Conservation (phyloP, 129 eudicot species). For the Lactuca saligna region DNA sequence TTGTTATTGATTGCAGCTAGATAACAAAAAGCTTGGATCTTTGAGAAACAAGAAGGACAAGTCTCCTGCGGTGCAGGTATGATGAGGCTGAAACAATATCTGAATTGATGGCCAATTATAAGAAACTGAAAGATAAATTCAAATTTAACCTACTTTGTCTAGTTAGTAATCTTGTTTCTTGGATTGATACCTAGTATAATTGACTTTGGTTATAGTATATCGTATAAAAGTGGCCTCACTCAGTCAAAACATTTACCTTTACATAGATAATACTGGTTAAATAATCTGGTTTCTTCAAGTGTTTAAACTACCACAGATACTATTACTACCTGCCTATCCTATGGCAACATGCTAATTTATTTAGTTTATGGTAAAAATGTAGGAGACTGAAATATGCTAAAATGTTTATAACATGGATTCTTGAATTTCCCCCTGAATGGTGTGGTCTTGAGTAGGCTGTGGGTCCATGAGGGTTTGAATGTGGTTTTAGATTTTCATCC, state of each 20-base stretch:
- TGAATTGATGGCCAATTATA: not conserved
- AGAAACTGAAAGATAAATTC: constrained; percentile 11
- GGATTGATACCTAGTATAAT: constrained; percentile 2
- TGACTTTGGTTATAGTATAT: not conserved
- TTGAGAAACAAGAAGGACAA: constrained; percentile 59
- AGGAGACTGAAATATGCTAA: no score
- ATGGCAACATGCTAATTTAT: no score
- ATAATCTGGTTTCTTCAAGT: constrained; percentile 8
- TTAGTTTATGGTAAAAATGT: no score
- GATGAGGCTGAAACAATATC: not conserved
- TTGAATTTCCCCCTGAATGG: no score
- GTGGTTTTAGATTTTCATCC: no score
- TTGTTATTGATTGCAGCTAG: constrained; percentile 43
- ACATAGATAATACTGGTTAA: not conserved
- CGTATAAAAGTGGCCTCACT: not conserved
- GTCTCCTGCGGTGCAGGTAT: constrained; percentile 88
- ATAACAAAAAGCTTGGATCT: constrained; percentile 74
- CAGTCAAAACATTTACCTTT: not conserved
- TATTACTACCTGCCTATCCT: constrained; percentile 1
- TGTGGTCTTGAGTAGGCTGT: no score
- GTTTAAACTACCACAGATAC: not conserved
- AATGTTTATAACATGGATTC: no score
- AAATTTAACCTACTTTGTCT: constrained; percentile 1
- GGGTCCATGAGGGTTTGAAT: no score
- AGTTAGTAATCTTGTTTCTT: not conserved